Base-by-base conservation (phyloP, 108 stramenopile species). In the Skeletonema grethae region DNA sequence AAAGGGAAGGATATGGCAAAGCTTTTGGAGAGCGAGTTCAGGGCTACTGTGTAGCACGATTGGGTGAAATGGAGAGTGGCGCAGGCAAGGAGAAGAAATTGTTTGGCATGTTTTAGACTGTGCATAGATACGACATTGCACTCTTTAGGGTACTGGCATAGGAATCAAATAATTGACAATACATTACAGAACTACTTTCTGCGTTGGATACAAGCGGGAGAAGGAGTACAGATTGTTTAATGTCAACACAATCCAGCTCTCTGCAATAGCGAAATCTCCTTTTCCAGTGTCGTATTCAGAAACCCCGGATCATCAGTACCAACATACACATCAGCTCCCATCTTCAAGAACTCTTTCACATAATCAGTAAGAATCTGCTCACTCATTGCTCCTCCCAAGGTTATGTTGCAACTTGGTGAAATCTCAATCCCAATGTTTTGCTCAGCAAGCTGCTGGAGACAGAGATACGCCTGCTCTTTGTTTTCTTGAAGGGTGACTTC, bases 1-100 rank as follows among this genome's bases (percentile, higher is more conserved):
- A 55, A 31, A 82, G 96, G 46, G 76, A 79, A 13, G 82, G 66
- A 11, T 96, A 93, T 80, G 91, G 63, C 4, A 67, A 83, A 41
- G 93, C 96, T 7, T 96, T 94, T 82, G 93, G 93, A 8, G 67
- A 65, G 39, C 46, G 69, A 41, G 84, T 90, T 8, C 87, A 93
- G 67, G 20, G 22, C 6, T 80, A 63, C 59, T 78, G 93, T 15
- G 67, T 90, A n/a, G 60, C 67, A 13, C 64, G 69, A 20, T 73
- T 89, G 72, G 86, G 73, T 5, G 69, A 70, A 15, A 85, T 80
- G 85, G 78, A 72, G 67, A 43, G 18, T 22, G 64, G 61, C 7
- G 32, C 55, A 41, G 72, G 41, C 4, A 35, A 58, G 34, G 53
- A 82, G 62, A 74, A 70, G 46, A 85, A 89, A 73, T 88, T 91